Percentiles rank a stretch among this genome's conserved stretches.
Evolutionary conservation across 345 rosid genomes (phyloP).

Genomic region (Viola odorata): DNA sequence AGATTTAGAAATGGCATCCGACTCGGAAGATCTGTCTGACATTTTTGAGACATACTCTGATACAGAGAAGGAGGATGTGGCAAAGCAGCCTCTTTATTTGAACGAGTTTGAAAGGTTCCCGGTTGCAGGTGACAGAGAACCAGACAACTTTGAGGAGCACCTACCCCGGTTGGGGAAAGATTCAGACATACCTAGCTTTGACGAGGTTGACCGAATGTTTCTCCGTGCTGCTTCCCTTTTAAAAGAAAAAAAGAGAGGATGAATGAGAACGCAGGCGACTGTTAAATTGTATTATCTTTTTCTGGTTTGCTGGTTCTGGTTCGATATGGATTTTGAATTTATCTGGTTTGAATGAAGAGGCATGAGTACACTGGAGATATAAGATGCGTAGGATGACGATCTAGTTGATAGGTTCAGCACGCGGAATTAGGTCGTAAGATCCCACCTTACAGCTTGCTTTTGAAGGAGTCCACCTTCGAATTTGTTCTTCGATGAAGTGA

Average conservation of each 20-base stretch:
- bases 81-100: constrained; percentile 53
- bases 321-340: too few relatives aligned
- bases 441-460: too few relatives aligned
- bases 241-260: constrained; percentile 56
- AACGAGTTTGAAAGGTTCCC: constrained; percentile 70
- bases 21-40: constrained; percentile 76
- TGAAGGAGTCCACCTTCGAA: too few relatives aligned
- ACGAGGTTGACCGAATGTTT: constrained; percentile 81
- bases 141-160: constrained; percentile 49
- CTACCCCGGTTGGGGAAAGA: constrained; percentile 33
- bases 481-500: too few relatives aligned
- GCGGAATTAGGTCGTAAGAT: too few relatives aligned
- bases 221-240: constrained; percentile 71
- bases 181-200: constrained; percentile 45
- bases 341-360: too few relatives aligned
- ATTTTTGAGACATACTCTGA: constrained; percentile 80
- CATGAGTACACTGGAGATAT: too few relatives aligned
- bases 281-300: too few relatives aligned
- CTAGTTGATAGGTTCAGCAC: too few relatives aligned
- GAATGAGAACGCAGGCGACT: too few relatives aligned
- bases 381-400: too few relatives aligned
- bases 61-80: constrained; percentile 38
- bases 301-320: too few relatives aligned
- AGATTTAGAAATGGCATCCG: constrained; percentile 44
- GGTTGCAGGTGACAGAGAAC: constrained; percentile 32